Evolutionary conservation across 208 protist genomes (phyloP), one percentile per base, ranked within the genome.

Genomic region (Balamuthia mandrillaris): DNA sequence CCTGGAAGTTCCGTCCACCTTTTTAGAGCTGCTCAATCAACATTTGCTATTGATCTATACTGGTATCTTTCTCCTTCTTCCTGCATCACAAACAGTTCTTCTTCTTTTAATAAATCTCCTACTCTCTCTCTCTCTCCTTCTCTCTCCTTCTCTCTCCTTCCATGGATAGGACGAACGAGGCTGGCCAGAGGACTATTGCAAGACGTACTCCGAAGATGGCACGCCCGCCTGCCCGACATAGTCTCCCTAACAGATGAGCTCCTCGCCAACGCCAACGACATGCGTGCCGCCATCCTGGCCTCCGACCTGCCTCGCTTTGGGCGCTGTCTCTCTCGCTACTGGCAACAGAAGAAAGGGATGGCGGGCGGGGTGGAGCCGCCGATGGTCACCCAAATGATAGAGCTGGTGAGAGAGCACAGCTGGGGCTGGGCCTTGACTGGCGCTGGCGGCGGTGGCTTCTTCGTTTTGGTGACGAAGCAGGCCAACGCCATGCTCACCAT

Each of bases 11-110:
- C 7, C 41, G 0, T 0, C 10, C 10, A 10, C 58, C 4, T 16
- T 14, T 7, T 77, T 81, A 6, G 35, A 83, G 6, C n/a, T 35
- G 3, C 44, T 90, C 10, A 81, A 88, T 18, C 3, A 75, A n/a
- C 88, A 90, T 44, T 7, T 90, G 10, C 0, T 90, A 12, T 45
- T 82, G 18, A 51, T 90, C 10, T 88, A 90, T 52, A 90, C 88
- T 6, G 85, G 85, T 61, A 56, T n/a, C 9, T 16, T 27, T 52
- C 18, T 18, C n/a, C 60, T 70, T n/a, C 18, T 31, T 21, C 35
- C 61, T 70, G 27, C 4, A 33, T 70, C 5, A 41, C 61, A 18
- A 66, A 39, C 42, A n/a, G n/a, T n/a, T n/a, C n/a, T n/a, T n/a
- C n/a, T n/a, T n/a, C n/a, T n/a, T n/a, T n/a, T n/a, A 7, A n/a